Evolutionary conservation across 768 basidiomycete genomes (phyloP).

Genomic region (Lenzites betulinus): DNA sequence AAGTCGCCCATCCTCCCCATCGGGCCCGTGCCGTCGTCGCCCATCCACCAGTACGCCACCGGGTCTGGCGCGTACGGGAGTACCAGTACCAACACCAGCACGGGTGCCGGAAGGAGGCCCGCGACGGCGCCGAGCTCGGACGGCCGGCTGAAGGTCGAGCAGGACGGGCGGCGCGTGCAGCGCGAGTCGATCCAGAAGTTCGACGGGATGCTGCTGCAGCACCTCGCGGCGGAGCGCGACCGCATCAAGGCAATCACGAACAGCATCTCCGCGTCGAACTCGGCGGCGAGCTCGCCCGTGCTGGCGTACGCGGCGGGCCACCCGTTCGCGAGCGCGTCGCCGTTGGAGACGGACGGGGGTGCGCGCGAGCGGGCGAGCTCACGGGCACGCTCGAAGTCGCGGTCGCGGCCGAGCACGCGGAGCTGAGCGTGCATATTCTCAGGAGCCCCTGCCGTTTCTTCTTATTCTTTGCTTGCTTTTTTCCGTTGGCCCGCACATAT

Average conservation of each 20-base stretch:
- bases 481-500: background rate
- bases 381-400: background rate
- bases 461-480: background rate
- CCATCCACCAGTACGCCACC: constrained; percentile 7
- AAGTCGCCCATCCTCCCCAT: constrained; percentile 22
- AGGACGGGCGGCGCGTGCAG: constrained; percentile 39
- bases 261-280: constrained; percentile 28
- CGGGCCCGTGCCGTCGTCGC: constrained; percentile 14
- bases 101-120: constrained; percentile 10
- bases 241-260: constrained; percentile 74
- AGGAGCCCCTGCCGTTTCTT: background rate
- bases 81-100: background rate
- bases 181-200: constrained; percentile 65
- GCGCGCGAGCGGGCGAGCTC: background rate
- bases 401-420: background rate
- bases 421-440: background rate
- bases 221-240: constrained; percentile 83
- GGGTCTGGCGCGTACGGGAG: background rate
- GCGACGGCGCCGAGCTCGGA: constrained; percentile 24
- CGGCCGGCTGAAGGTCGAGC: constrained; percentile 25
- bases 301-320: background rate
- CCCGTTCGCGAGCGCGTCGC: constrained; percentile 1
- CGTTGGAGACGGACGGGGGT: background rate
- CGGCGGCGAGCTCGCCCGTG: constrained; percentile 20
- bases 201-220: constrained; percentile 79